Evolutionary conservation across 148 eudicot genomes (phyloP), one percentile per base, ranked within the genome.

Genomic region (Vaccinium darrowii): DNA sequence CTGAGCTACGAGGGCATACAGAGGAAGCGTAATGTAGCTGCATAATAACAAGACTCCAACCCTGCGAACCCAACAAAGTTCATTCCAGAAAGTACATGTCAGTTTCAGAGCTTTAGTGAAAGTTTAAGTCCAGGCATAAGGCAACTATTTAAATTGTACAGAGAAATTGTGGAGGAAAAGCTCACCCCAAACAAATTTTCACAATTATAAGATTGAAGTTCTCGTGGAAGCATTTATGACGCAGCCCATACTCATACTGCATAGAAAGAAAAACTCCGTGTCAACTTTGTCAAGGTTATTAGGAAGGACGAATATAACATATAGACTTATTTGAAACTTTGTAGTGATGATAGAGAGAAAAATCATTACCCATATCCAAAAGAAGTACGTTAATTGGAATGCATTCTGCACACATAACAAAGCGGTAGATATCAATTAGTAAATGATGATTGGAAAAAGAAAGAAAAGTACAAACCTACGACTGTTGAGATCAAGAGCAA

Each of bases 11-110:
- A 94, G 98, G 84, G 98, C 98, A 60, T 94, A 94, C 5, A 95
- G 90, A 23, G 98, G 98, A 53, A 95, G 94, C 57, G 97, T 94
- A 65, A 90, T 94, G 74, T 95, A 95, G 89, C 98, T 94, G 92
- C 96, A 95, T 72, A 94, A 79, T 85, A 92, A 47, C 84, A 94
- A 84, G 74, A 91, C 91, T 85, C 76, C 88, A 50, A 93, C 53
- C 89, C 98, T 95, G 91, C 82, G 80, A 84, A 75, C 71, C 76
- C 74, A 81, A 49, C 21, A 52, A 69, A 84, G 7, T 77, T 63
- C 54, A 65, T 25, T 75, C 57, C 8, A 62, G 36, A 18, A 84
- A 74, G 50, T 47, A 15, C 39, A n/a, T 12, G 65, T 21, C 63
- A 8, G 23, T 49, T 78, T 23, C 65, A 18, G 56, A 58, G 69